phyloP scores from a whole-genome alignment of 306 rosid species.

The Castanea mollissima region DNA sequence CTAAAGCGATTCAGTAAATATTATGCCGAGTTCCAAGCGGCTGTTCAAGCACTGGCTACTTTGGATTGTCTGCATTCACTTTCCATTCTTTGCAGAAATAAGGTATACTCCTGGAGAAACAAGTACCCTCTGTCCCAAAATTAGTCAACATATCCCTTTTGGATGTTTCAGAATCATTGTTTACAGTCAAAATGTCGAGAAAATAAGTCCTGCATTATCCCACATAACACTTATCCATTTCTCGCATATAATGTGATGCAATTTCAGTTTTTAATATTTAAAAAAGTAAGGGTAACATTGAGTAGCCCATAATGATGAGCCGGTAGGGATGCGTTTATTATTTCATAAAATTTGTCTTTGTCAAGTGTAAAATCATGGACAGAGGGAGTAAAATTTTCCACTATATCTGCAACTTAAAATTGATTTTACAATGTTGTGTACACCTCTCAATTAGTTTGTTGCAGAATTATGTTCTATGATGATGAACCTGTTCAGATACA shows the following conservation, averaged over 20 bases:
- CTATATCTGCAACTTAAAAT: not conserved
- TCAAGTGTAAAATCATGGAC: not conserved
- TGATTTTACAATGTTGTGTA: not conserved
- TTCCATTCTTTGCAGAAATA: slow-evolving; percentile 87
- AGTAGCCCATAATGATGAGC: too few species aligned
- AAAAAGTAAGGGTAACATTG: too few species aligned
- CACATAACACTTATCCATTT: not conserved
- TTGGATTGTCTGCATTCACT: slow-evolving; percentile 86
- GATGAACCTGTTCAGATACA: slow-evolving; percentile 77
- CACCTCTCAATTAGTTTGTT: slow-evolving; percentile 26
- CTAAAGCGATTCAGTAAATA: slow-evolving; percentile 59
- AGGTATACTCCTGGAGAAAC: slow-evolving; percentile 45
- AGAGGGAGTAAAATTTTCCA: not conserved
- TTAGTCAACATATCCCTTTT: not conserved
- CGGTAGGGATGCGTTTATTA: not conserved
- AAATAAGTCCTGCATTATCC: not conserved
- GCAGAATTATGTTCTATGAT: slow-evolving; percentile 67
- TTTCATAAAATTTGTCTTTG: not conserved
- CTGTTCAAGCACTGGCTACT: slow-evolving; percentile 86
- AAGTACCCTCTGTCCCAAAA: not conserved
- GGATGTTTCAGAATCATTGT: not conserved
- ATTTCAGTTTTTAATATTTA: too few species aligned
- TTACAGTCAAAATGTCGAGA: not conserved
- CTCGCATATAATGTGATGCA: not conserved
- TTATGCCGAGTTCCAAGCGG: slow-evolving; percentile 74